Evolutionary conservation across 371 early-diverging fungal genomes (phyloP).

Genomic region (Coemansia sp.): DNA sequence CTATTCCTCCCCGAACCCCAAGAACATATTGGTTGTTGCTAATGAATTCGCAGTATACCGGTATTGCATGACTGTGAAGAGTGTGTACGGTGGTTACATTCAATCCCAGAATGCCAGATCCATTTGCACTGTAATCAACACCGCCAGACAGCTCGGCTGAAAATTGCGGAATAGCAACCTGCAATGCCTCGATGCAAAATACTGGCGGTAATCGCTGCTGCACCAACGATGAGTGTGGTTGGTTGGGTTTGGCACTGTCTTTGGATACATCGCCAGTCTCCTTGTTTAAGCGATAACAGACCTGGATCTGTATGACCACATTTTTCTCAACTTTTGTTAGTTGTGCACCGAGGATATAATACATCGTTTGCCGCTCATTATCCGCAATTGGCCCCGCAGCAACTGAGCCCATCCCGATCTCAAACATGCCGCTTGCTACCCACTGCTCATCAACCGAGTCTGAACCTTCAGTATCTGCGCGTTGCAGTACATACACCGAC

Average conservation of each 20-base stretch:
- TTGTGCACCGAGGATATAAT: constrained; percentile 27
- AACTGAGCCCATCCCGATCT: constrained; percentile 24
- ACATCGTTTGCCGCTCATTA: constrained; percentile 11
- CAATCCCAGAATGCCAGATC: not conserved
- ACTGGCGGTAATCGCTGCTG: constrained; percentile 20
- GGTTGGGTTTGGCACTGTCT: not conserved
- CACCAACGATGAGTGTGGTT: not conserved
- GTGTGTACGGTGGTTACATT: constrained; percentile 50
- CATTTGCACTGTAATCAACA: not conserved
- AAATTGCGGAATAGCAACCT: constrained; percentile 35
- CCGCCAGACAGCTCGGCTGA: not conserved
- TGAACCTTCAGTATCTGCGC: not conserved
- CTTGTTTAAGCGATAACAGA: constrained; percentile 47
- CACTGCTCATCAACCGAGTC: constrained; percentile 9
- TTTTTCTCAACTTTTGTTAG: not conserved
- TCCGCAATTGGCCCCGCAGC: constrained; percentile 25
- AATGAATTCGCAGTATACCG: constrained; percentile 61
- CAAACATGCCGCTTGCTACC: constrained; percentile 18
- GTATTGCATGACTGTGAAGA: constrained; percentile 63
- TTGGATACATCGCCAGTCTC: not conserved
- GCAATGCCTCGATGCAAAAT: constrained; percentile 55
- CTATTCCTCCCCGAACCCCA: constrained; percentile 47
- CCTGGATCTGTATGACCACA: constrained; percentile 31
- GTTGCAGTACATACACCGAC: constrained; percentile 29
- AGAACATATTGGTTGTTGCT: constrained; percentile 56